phyloP scores from a whole-genome alignment of 2,329 filamentous ascomycete species.

The Cercospora sesami region DNA sequence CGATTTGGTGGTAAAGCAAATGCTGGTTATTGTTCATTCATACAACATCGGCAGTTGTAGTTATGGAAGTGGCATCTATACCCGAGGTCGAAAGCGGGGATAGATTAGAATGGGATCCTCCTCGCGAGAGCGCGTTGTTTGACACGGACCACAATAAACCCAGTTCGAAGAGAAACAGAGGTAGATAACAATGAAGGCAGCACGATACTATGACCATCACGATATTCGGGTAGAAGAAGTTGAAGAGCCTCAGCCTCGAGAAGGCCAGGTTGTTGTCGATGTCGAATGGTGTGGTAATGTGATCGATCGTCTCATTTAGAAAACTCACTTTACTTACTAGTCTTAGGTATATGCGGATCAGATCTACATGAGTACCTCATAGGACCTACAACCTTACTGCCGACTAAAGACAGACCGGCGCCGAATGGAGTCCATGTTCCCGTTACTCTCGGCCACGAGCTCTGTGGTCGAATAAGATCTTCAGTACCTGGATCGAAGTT shows the following conservation, averaged over 20 bases:
- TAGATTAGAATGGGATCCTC: neutral
- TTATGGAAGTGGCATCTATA: neutral
- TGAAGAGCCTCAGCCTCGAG: slow-evolving; percentile 25
- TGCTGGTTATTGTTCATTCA: neutral
- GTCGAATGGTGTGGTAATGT: slow-evolving; percentile 30
- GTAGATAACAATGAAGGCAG: slow-evolving; percentile 29
- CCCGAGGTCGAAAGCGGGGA: neutral
- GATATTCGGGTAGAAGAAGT: slow-evolving; percentile 34
- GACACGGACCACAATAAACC: neutral
- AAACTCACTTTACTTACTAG: neutral
- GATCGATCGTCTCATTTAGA: neutral
- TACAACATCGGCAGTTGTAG: neutral
- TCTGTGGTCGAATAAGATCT: slow-evolving; percentile 28
- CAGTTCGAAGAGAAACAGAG: slow-evolving; percentile 14
- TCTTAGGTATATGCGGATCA: slow-evolving; percentile 30
- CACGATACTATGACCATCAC: slow-evolving; percentile 29
- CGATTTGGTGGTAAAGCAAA: neutral
- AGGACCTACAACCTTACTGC: slow-evolving; percentile 19
- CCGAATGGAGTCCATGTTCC: slow-evolving; percentile 16
- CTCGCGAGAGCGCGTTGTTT: neutral
- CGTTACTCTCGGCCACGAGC: slow-evolving; percentile 28
- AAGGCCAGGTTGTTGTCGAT: slow-evolving; percentile 29
- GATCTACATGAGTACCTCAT: slow-evolving; percentile 28
- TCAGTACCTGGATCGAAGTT: slow-evolving; percentile 21
- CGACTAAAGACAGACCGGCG: slow-evolving; percentile 15